Base-by-base conservation (phyloP, 148 eudicot species). In the Vaccinium vitisidaea region DNA sequence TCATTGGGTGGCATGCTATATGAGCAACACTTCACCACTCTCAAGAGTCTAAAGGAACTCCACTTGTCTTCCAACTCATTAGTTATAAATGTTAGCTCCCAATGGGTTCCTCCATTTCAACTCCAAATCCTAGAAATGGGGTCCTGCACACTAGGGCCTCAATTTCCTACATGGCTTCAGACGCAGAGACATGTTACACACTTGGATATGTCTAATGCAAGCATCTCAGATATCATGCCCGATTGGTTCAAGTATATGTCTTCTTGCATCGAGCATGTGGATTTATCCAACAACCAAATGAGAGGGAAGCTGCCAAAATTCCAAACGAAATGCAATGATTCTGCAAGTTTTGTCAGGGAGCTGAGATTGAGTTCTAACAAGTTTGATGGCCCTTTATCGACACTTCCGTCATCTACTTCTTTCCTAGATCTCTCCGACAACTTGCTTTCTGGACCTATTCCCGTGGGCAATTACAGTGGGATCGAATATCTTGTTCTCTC, bases 101-200 rank as follows among this genome's bases (percentile, higher is more conserved):
- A 49, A 11, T 77, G 80, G 80, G 56, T 77, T 52, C 80, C 80
- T n/a, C 80, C 80, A 10, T 77, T 77, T 52, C 80, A 77, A 52
- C 80, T 77, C 16, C 18, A 77, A 4, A 3, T n/a, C n/a, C 23
- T 77, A 4, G 0, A 0, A 0, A 10, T 52, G 32, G 11, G 1
- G 3, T 52, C 56, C 12, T 77, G 80, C 18, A 50, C 10, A 18
- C 12, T 75, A 7, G 85, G 85, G 12, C 46, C 85, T 0, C 50
- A 83, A 23, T 83, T 83, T 61, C 85, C 85, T n/a, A 15, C 4
- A 2, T 83, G 85, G 85, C 71, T 83, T 54, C 80, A 56, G 9
- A 74, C 85, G 8, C 85, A 83, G 10, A 55, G 21, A 16, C 15
- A 48, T 0, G 19, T 83, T 21, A 18, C 12, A 3, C 0, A 0